Base-by-base conservation (phyloP, 192 early-diverging fungal genomes). In the Backusella mclennaniae region DNA sequence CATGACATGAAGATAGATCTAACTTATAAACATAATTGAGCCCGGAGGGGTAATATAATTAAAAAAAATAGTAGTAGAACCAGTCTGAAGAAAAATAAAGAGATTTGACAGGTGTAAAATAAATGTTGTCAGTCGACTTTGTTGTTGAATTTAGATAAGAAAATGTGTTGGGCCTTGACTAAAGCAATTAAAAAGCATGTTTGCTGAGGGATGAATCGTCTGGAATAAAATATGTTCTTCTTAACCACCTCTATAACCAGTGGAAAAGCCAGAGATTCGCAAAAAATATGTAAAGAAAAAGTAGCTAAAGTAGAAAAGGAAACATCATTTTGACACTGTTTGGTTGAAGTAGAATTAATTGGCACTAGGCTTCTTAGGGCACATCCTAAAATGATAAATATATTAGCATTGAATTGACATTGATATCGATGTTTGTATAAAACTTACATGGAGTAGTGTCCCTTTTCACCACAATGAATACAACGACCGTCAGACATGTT, bases 401-500 rank as follows among this genome's bases (percentile, higher is more conserved):
- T 41, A 41, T 71, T 35, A 67, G 31, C 11, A 66, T 26, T 11
- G 67, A 36, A 44, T 35, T 17, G 31, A n/a, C 31, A 19, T 21
- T 4, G 8, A 41, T 31, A 53, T 9, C 19, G 29, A 29, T 19
- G 6, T 17, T 19, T 33, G 49, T 17, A n/a, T 46, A 49, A 46
- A 53, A 44, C 76, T 72, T 77, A 77, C 76, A 77, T 77, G 21
- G 76, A 77, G 70, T 77, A 77, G 23, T 77, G 76, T 39, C 76
- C 76, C 70, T 77, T 77, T 42, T 77, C 53, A 63, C 76, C 76
- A 72, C 76, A 77, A 42, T 77, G 76, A 29, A 77, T 77, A 42
- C 76, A 77, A 19, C 76, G 69, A 72, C 76, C 76, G 41, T 77
- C 76, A 77, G 76, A 77, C 76, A 77, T 77, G 35, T 56, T 63